Base-by-base conservation (phyloP, 2,329 filamentous ascomycete genomes). In the Chrysosporium keratinophilum region DNA sequence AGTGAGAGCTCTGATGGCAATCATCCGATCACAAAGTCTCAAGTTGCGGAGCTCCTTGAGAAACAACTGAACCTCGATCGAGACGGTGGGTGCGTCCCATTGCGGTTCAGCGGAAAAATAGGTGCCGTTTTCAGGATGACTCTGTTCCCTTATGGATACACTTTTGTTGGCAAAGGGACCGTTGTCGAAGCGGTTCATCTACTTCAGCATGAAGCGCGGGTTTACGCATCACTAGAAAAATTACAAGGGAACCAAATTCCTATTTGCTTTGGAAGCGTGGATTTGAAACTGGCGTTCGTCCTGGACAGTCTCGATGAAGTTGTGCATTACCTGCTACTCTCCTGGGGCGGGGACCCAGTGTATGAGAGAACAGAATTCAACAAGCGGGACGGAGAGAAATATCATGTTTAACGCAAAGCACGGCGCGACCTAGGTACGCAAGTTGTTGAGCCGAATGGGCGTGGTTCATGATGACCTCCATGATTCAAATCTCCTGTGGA, bases 51-150 rank as follows among this genome's bases (percentile, higher is more conserved):
- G 10, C 53, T 55, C 19, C 34, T 55, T 19, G 15, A 47, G 31
- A 45, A n/a, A n/a, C 53, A 55, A 23, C 23, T 55, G 23, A 51
- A 51, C n/a, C 23, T 46, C 17, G 40, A 50, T 33, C 47, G 20
- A 33, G 47, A 55, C 23, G 34, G 20, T 39, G 45, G 47, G 6
- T 55, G 40, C 28, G 35, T 17, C 23, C 39, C 39, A n/a, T 42
- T 55, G 37, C 15, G 40, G 12, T 40, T 41, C 23, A n/a, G 31
- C 20, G 47, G 53, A 44, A 33, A 34, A 51, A 42, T 44, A 20
- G 53, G 53, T 23, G 33, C 46, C 39, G 23, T 55, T 43, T 55
- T 55, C 15, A 48, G 33, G 20, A 42, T 55, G n/a, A 55, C 53
- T 33, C 41, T 55, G 3, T 34, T 45, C 12, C 39, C 45, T 31